Evolutionary conservation across 2,329 filamentous ascomycete genomes (phyloP).

Genomic region (Colletotrichum camelliae): DNA sequence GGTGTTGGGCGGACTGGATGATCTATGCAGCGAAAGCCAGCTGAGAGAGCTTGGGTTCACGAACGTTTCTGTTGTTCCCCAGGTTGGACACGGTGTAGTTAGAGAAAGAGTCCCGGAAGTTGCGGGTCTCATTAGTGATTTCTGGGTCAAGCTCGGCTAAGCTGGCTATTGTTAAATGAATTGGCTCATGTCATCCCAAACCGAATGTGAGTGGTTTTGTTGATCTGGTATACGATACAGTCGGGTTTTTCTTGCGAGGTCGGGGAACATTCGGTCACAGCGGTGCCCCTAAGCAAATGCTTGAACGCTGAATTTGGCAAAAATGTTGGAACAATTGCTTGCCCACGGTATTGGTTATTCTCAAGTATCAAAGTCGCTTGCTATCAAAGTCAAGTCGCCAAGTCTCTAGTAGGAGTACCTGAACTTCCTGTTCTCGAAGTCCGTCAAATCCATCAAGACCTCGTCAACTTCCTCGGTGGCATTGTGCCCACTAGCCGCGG

Average conservation of each 20-base stretch:
- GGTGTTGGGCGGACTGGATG: conserved; percentile 30
- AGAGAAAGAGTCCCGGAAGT: conserved; percentile 28
- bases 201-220: background rate
- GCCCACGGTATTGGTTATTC: background rate
- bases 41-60: conserved; percentile 20
- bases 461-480: conserved; percentile 35
- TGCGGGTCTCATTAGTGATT: conserved; percentile 2
- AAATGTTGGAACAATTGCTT: background rate
- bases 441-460: conserved; percentile 35
- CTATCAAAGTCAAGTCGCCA: background rate
- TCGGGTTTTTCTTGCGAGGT: background rate
- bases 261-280: background rate
- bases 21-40: conserved; percentile 22
- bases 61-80: conserved; percentile 26
- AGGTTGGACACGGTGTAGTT: conserved; percentile 28
- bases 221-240: background rate
- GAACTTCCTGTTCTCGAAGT: conserved; percentile 34
- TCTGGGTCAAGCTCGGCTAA: conserved; percentile 21
- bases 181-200: background rate
- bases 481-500: conserved; percentile 32
- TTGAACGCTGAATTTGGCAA: background rate
- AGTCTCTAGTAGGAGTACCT: conserved; percentile 2
- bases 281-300: background rate
- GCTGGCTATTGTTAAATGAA: accelerated
- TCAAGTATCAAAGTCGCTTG: background rate